Base-by-base conservation (phyloP, 208 protist genomes). In the Leishmania turanica region DNA sequence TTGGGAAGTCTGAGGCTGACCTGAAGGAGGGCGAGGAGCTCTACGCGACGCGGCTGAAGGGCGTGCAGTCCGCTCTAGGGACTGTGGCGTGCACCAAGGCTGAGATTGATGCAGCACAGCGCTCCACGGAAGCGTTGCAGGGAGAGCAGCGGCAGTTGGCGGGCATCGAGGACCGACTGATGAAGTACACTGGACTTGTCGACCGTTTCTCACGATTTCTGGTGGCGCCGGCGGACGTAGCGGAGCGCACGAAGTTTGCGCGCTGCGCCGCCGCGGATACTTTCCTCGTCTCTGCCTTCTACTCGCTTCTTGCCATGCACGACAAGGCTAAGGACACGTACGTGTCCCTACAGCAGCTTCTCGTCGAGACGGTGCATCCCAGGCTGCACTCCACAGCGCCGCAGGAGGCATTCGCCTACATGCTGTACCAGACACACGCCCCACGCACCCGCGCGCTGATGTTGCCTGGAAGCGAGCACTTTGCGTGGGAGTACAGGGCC, bases 171-270 rank as follows among this genome's bases (percentile, higher is more conserved):
- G 73, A 81, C 42, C 80, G 79, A 7, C 85, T 97, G 60, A 64
- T 82, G 27, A 77, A 83, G 31, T 93, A 95, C 77, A 88, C 87
- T 7, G 88, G 88, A 34, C 71, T 94, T 19, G 88, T 95, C 58
- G 95, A 97, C 78, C 79, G 88, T 8, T 96, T 96, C 84, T 82
- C 81, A 54, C 75, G 84, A 51, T 96, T 95, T 71, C 69, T 84
- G 47, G 65, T 49, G 11, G 77, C 58, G 3, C 66, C 78, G 27
- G 80, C 80, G 58, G 75, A 77, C 27, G 66, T 88, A 53, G 49
- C 73, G 60, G 79, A 81, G 77, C 88, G 84, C 53, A n/a, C 51
- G 54, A 66, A 31, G 72, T 65, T 68, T 47, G 86, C 87, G 17
- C 73, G 69, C 74, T 88, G 84, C 56, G 91, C 87, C 40, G 87